Evolutionary conservation across 2,329 filamentous ascomycete genomes (phyloP).

Genomic region (Aspergillus jensenii): DNA sequence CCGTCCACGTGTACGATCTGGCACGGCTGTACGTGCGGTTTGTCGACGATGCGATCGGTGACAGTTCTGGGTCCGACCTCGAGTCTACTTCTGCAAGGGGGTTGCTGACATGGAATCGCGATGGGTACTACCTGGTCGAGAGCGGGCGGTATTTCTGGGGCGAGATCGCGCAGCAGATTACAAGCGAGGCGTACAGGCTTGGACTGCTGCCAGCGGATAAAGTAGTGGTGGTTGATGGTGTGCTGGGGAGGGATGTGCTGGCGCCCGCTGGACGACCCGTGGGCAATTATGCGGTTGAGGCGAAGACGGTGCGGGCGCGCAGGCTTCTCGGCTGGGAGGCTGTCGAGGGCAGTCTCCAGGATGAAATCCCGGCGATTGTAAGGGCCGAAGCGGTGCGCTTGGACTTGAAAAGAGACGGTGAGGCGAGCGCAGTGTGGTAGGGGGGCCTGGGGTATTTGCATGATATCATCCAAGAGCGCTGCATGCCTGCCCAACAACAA

Average conservation of each 20-base stretch:
- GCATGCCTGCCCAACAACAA: no score
- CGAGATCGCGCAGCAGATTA: not conserved
- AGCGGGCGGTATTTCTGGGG: not conserved
- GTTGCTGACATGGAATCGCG: not conserved
- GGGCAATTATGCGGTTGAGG: not conserved
- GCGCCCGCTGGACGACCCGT: not conserved
- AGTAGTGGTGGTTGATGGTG: not conserved
- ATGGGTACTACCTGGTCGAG: constrained; percentile 2
- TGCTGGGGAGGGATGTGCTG: not conserved
- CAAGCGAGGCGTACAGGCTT: not conserved
- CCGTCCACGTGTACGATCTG: not conserved
- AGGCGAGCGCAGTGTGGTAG: no score
- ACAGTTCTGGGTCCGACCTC: no score
- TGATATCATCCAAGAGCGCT: no score
- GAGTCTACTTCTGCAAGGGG: not conserved
- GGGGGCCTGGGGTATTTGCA: not conserved
- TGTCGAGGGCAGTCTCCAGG: not conserved
- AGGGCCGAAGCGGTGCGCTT: not conserved
- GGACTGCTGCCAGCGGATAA: not conserved
- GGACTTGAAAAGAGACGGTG: not conserved
- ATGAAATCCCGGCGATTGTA: not conserved
- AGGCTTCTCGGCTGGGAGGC: not conserved
- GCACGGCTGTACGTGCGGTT: not conserved
- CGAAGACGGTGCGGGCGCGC: not conserved
- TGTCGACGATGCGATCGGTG: not conserved